Conservation (phyloP, 1,139 yeast species). For the Oligophagozyma castellii region DNA sequence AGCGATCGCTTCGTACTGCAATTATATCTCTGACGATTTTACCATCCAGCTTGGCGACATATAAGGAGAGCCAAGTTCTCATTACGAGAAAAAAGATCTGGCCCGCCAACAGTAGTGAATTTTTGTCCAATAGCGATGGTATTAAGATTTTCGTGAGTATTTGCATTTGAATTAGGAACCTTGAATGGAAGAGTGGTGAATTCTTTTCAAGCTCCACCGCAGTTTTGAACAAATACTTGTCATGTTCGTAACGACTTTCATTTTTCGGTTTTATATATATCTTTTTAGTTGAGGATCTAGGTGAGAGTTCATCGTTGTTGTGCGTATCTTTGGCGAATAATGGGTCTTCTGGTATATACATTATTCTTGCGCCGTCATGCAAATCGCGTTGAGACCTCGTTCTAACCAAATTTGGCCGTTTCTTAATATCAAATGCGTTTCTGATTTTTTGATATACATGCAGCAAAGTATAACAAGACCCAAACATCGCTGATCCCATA, state of each 20-base stretch:
- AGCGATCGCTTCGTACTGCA: constrained; percentile 66
- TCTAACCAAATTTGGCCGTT: constrained; percentile 6
- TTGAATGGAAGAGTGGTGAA: constrained; percentile 41
- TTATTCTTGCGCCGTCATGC: constrained; percentile 45
- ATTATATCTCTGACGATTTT: constrained; percentile 83
- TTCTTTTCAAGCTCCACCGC: constrained; percentile 24
- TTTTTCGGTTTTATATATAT: constrained; percentile 28
- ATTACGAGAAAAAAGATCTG: constrained; percentile 67
- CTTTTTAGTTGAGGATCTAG: constrained; percentile 21
- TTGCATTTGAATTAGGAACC: constrained; percentile 56
- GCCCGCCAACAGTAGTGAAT: constrained; percentile 48
- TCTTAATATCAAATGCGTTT: no score
- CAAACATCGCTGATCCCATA: no score
- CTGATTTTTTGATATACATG: no score
- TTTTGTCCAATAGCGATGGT: constrained; percentile 58
- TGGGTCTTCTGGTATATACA: constrained; percentile 32
- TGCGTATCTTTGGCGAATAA: constrained; percentile 4
- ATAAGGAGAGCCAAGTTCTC: constrained; percentile 76
- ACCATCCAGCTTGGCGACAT: constrained; percentile 85
- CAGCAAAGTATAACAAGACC: no score
- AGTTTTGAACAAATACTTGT: constrained; percentile 27
- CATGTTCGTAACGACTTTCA: constrained; percentile 28
- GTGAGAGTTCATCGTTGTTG: constrained; percentile 1
- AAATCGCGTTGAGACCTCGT: constrained; percentile 23
- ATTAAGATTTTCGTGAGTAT: constrained; percentile 75